Conservation (phyloP, 495 filamentous ascomycete species). For the Neurospora sp. region DNA sequence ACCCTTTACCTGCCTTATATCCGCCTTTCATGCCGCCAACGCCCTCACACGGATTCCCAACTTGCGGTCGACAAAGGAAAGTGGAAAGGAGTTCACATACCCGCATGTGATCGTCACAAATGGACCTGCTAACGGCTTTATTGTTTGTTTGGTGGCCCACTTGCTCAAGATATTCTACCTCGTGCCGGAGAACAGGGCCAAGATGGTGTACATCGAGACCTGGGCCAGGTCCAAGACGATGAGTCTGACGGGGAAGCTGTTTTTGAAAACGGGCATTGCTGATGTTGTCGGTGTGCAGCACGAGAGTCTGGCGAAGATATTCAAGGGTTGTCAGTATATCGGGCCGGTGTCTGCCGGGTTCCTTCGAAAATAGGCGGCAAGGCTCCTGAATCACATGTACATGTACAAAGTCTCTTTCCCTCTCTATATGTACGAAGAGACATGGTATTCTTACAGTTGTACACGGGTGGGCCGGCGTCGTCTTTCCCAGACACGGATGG, state of each 20-base stretch:
- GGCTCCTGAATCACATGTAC: not conserved
- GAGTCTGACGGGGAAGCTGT: constrained; percentile 70
- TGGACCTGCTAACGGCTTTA: constrained; percentile 77
- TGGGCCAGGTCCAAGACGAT: constrained; percentile 75
- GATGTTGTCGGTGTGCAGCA: constrained; percentile 37
- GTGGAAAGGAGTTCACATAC: constrained; percentile 24
- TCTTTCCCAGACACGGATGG: not conserved
- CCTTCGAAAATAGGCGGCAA: not conserved
- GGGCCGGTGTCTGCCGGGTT: not conserved
- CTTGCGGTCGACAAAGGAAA: constrained; percentile 22
- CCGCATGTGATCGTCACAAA: constrained; percentile 66
- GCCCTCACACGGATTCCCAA: constrained; percentile 25
- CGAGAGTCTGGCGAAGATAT: constrained; percentile 9
- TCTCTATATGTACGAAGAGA: not conserved
- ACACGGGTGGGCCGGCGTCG: not conserved
- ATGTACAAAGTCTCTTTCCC: not conserved
- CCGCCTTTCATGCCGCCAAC: constrained; percentile 45
- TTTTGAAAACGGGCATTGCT: constrained; percentile 35
- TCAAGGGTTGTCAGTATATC: not conserved
- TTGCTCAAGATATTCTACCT: constrained; percentile 52
- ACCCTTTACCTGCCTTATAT: constrained; percentile 40
- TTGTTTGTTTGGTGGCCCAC: constrained; percentile 60
- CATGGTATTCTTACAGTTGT: not conserved
- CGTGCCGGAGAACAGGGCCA: constrained; percentile 28
- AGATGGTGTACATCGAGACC: constrained; percentile 79